phyloP scores from a whole-genome alignment of 768 basidiomycete genomes.

The Rubroboletus satanas region DNA sequence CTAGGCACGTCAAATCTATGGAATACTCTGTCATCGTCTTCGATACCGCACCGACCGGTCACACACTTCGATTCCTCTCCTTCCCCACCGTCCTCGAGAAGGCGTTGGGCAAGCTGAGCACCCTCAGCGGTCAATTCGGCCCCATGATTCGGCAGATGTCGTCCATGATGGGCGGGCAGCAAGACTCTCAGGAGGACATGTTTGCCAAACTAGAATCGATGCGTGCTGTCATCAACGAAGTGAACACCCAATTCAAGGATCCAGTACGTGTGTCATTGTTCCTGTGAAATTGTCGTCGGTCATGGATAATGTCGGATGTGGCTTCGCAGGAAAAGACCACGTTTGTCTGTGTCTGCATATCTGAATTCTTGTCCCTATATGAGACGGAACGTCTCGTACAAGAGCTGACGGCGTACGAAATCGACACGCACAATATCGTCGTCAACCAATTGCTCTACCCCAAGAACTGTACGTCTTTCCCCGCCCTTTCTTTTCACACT shows the following conservation, averaged over 20 bases:
- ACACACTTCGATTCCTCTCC: conserved; percentile 97
- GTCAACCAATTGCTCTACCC: conserved; percentile 98
- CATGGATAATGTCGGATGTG: neutral
- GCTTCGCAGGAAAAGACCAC: conserved; percentile 86
- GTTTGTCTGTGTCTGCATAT: conserved; percentile 98
- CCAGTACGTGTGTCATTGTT: conserved; percentile 54
- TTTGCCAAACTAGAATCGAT: conserved; percentile 97
- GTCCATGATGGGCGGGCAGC: conserved; percentile 91
- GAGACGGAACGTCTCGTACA: conserved; percentile 98
- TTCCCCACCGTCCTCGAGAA: conserved; percentile 98
- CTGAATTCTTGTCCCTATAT: conserved; percentile 96
- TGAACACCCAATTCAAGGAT: conserved; percentile 99
- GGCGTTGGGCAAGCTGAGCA: conserved; percentile 90
- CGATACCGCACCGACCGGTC: conserved; percentile 97
- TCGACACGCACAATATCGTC: conserved; percentile 98
- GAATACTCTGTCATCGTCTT: conserved; percentile 99
- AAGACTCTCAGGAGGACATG: conserved; percentile 94
- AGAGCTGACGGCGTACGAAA: conserved; percentile 89
- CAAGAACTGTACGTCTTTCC: conserved; percentile 65
- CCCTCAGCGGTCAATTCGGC: conserved; percentile 91
- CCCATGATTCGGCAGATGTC: conserved; percentile 98
- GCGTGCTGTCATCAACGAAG: conserved; percentile 95
- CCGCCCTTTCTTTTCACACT: neutral
- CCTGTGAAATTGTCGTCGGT: neutral
- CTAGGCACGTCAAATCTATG: conserved; percentile 99